These are phyloP conservation scores for Kwoniella dendrophila DNA, from an alignment of 768 basidiomycete species.

Conservation along the genomic window DNA sequence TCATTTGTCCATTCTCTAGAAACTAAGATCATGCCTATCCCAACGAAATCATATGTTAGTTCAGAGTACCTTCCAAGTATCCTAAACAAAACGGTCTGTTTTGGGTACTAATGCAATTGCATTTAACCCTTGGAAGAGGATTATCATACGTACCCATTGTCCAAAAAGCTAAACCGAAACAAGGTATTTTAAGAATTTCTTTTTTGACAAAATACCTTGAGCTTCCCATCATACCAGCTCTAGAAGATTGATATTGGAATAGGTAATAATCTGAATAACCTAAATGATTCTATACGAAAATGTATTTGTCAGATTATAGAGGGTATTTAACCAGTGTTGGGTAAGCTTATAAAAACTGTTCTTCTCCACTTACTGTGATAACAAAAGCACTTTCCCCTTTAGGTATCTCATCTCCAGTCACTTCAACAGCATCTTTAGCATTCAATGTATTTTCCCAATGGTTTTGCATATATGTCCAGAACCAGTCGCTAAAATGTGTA, in stretches of 20 bases:
- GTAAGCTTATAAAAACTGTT: not conserved
- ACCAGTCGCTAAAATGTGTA: constrained; percentile 22
- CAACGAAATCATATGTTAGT: not conserved
- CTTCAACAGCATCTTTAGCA: constrained; percentile 17
- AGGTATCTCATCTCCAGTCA: constrained; percentile 37
- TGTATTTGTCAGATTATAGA: not conserved
- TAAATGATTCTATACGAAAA: constrained; percentile 34
- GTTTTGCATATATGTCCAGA: constrained; percentile 46
- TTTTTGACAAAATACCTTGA: constrained; percentile 45
- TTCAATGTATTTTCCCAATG: constrained; percentile 39
- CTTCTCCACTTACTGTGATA: constrained; percentile 28
- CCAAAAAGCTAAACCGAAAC: constrained; percentile 47
- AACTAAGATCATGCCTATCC: constrained; percentile 42
- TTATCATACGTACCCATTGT: constrained; percentile 26
- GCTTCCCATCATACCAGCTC: constrained; percentile 37
- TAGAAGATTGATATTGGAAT: constrained; percentile 31
- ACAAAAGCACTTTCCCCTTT: constrained; percentile 35
- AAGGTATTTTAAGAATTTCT: constrained; percentile 37
- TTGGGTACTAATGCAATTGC: not conserved
- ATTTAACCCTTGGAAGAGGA: not conserved
- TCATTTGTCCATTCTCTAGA: constrained; percentile 45
- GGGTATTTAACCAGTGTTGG: not conserved
- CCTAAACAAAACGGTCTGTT: too few species aligned
- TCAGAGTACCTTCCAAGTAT: too few species aligned
- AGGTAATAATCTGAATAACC: constrained; percentile 42